These are phyloP conservation scores for Maudiozyma pseudohumilis DNA, from an alignment of 805 yeast genomes.

Conservation along the genomic window DNA sequence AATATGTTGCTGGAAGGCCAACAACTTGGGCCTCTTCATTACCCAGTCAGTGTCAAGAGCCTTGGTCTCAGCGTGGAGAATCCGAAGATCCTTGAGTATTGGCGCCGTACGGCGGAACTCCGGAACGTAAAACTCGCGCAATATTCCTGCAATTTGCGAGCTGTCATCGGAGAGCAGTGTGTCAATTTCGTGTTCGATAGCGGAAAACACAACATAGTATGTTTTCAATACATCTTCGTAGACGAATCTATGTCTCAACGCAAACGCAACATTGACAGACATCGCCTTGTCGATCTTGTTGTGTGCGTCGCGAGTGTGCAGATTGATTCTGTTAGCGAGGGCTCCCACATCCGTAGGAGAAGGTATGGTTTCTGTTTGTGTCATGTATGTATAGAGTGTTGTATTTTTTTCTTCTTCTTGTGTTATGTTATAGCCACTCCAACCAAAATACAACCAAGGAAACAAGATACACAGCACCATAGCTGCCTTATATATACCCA, in stretches of 20 bases:
- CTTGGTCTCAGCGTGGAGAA: conserved; percentile 47
- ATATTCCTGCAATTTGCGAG: conserved; percentile 31
- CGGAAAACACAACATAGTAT: conserved; percentile 56
- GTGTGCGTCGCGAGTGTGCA: conserved; percentile 55
- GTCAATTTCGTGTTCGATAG: conserved; percentile 45
- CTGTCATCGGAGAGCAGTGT: conserved; percentile 36
- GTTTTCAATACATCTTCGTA: conserved; percentile 75
- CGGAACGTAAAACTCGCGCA: conserved; percentile 57
- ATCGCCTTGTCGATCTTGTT: conserved; percentile 60
- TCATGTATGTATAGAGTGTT: background rate
- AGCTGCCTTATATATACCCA: background rate
- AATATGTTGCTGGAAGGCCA: conserved; percentile 54
- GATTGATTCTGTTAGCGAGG: conserved; percentile 70
- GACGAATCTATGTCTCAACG: conserved; percentile 62
- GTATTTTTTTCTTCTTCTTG: too few species aligned
- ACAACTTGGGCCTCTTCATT: conserved; percentile 37
- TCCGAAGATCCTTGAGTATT: conserved; percentile 52
- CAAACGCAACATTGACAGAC: conserved; percentile 61
- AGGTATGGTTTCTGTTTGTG: conserved; percentile 36
- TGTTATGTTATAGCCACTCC: too few species aligned
- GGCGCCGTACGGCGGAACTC: conserved; percentile 53
- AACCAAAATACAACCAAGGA: background rate
- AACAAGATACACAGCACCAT: background rate
- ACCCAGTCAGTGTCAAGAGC: conserved; percentile 8
- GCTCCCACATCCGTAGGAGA: conserved; percentile 77